These are phyloP conservation scores for Pseudopithomyces maydicus DNA, from an alignment of 2,329 filamentous ascomycete species.

Conservation along the genomic window DNA sequence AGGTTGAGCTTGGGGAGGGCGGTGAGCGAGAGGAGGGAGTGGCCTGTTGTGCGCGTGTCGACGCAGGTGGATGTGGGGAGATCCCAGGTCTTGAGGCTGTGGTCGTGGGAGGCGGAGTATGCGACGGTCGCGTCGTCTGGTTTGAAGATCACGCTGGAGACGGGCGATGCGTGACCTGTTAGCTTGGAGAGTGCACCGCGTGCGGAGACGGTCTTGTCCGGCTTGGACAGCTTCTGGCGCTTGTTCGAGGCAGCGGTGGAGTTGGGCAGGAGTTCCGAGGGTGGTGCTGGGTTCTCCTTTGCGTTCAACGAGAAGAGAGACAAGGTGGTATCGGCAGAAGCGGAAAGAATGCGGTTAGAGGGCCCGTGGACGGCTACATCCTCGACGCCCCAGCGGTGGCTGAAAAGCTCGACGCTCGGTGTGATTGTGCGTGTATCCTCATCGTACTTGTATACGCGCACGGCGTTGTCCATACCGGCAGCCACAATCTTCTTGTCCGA, in stretches of 20 bases:
- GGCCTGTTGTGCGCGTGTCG: conserved; percentile 80
- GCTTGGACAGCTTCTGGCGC: conserved; percentile 70
- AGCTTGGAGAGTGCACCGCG: conserved; percentile 80
- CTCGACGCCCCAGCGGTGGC: conserved; percentile 77
- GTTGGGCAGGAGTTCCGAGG: conserved; percentile 70
- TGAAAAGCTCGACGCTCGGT: conserved; percentile 80
- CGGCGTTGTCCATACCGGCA: conserved; percentile 79
- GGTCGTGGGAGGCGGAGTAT: conserved; percentile 90
- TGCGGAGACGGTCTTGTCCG: conserved; percentile 67
- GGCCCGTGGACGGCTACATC: conserved; percentile 74
- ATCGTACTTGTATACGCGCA: conserved; percentile 88
- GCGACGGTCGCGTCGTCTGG: conserved; percentile 83
- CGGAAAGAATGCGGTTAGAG: conserved; percentile 80
- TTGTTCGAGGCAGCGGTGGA: conserved; percentile 69
- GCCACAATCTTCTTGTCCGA: conserved; percentile 80
- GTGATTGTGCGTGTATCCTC: conserved; percentile 69
- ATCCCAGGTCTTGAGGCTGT: conserved; percentile 89
- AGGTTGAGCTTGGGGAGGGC: conserved; percentile 70
- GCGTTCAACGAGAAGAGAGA: conserved; percentile 90
- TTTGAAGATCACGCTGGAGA: conserved; percentile 84
- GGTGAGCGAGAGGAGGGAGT: conserved; percentile 79
- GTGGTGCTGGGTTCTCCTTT: conserved; percentile 74
- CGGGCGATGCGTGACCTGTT: conserved; percentile 71
- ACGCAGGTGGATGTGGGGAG: conserved; percentile 80
- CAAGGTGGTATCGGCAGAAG: conserved; percentile 79